Evolutionary conservation across 306 rosid genomes (phyloP).

Genomic region (Castanea mollissima): DNA sequence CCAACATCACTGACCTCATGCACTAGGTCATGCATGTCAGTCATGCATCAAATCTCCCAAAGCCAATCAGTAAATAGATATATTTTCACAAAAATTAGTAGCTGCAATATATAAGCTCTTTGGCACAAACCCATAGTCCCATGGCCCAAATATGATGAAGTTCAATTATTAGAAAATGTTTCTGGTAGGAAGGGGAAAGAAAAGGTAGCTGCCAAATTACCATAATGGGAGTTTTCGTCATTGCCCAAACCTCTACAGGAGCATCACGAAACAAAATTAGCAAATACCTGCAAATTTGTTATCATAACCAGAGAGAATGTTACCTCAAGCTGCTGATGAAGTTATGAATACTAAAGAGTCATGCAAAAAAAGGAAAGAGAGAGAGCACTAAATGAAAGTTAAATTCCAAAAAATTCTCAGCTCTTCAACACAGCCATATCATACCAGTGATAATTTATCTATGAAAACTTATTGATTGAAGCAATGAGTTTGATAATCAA

Average conservation of each 20-base stretch:
- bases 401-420: neutral
- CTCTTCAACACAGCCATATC: neutral
- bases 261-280: constrained; percentile 96
- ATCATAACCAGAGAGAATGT: constrained; percentile 5
- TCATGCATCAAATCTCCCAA: neutral
- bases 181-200: constrained; percentile 3
- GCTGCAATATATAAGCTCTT: neutral
- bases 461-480: neutral
- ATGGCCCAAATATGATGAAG: neutral
- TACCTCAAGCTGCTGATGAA: neutral
- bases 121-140: neutral
- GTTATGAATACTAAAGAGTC: neutral
- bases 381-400: neutral
- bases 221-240: constrained; percentile 96
- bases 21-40: constrained; percentile 1
- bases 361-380: neutral
- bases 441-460: neutral
- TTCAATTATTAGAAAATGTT: neutral
- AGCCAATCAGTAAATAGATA: constrained; percentile 9
- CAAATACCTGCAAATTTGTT: constrained; percentile 74
- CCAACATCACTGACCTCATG: neutral
- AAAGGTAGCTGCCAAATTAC: constrained; percentile 49
- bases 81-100: neutral
- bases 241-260: constrained; percentile 99
- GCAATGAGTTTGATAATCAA: neutral